Percentiles rank a stretch among this genome's conserved stretches.
These are phyloP conservation scores for Dipteronia sinensis DNA, from an alignment of 345 rosid species.

Conservation along the genomic window DNA sequence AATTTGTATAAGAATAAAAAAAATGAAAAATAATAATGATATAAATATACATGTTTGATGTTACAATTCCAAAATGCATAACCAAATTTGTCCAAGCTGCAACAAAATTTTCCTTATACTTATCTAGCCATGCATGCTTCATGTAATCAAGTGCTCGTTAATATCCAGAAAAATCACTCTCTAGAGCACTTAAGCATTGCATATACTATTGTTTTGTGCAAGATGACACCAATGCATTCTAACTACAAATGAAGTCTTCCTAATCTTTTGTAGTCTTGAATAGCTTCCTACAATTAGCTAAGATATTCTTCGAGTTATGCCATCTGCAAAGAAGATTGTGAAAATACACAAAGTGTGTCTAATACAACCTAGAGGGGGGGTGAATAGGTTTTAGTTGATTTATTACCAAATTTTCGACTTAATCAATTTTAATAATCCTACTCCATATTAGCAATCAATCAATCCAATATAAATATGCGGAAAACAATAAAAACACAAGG, in stretches of 20 bases:
- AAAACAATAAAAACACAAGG: too few species aligned
- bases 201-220: slow-evolving; percentile 10
- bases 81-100: slow-evolving; percentile 13
- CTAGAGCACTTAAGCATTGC: slow-evolving; percentile 4
- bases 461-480: too few species aligned
- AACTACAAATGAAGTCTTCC: not conserved
- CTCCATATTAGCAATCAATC: too few species aligned
- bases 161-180: slow-evolving; percentile 13
- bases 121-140: slow-evolving; percentile 13
- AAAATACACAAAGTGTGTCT: too few species aligned
- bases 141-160: slow-evolving; percentile 11
- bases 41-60: slow-evolving; percentile 15
- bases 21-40: not conserved
- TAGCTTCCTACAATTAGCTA: slow-evolving; percentile 12
- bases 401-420: too few species aligned
- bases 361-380: too few species aligned
- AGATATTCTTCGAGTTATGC: slow-evolving; percentile 16
- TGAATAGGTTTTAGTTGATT: too few species aligned
- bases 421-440: too few species aligned
- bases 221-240: not conserved
- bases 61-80: slow-evolving; percentile 21
- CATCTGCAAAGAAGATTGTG: slow-evolving; percentile 21
- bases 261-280: slow-evolving; percentile 19
- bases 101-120: slow-evolving; percentile 21
- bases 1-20: not conserved